Conservation (phyloP, 106 monocot species). For the Dendrobium huoshanense region DNA sequence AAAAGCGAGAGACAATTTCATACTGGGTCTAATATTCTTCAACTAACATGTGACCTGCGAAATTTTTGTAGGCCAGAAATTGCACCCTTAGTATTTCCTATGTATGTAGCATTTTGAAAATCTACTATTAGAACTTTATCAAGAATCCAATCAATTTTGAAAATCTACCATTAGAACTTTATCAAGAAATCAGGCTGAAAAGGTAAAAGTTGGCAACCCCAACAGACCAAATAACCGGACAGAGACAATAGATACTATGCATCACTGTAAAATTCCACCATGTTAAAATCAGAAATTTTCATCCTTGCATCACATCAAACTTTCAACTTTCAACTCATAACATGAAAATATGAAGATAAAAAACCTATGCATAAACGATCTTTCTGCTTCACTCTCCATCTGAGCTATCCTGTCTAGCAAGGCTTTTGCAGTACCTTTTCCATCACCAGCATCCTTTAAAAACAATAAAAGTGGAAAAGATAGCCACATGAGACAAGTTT, state of each 20-base stretch:
- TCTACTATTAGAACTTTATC: not conserved
- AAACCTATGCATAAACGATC: slow-evolving; percentile 96
- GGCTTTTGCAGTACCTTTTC: slow-evolving; percentile 69
- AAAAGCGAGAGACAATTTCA: not conserved
- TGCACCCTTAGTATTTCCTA: not conserved
- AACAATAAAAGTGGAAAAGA: slow-evolving; percentile 5
- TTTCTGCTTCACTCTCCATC: slow-evolving; percentile 76
- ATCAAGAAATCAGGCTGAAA: not conserved
- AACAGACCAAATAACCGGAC: not conserved
- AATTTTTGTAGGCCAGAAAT: not conserved
- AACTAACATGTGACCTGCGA: not conserved
- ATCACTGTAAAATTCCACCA: not conserved
- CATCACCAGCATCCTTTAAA: slow-evolving; percentile 70
- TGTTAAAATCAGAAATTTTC: not conserved
- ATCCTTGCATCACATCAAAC: not conserved
- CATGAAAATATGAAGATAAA: not conserved
- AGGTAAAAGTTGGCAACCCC: not conserved
- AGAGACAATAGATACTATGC: not conserved
- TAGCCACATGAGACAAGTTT: not conserved
- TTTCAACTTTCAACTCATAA: not conserved
- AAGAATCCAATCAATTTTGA: not conserved
- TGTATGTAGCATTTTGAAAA: not conserved
- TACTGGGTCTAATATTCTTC: not conserved
- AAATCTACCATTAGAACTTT: not conserved
- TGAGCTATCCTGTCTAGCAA: slow-evolving; percentile 72